Evolutionary conservation across 176 grass and related monocot genomes (phyloP), one percentile per base, ranked within the genome.

Genomic region (Eleusine coracana): DNA sequence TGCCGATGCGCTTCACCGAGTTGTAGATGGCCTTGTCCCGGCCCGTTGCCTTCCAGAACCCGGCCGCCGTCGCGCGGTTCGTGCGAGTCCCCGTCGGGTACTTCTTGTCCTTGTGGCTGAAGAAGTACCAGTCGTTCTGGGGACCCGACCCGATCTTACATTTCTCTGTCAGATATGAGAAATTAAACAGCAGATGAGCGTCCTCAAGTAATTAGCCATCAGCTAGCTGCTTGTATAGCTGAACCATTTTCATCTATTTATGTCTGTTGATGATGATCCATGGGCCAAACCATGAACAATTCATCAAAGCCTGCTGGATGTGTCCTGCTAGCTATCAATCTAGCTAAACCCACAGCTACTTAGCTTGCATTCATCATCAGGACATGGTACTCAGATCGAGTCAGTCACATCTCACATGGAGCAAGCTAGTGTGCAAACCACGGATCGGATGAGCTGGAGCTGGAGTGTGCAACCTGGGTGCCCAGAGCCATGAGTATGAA

Each of bases 61-160:
- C 96, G 3, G 87, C 96, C 2, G 89, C 89, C 7, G 96, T 99
- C 5, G 96, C 96, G 15, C 96, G 83, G 87, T 96, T 99, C 65
- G 96, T 99, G 10, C 96, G 70, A 25, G 93, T 99, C 28, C 96
- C 96, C n/a, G 96, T 99, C 1, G 96, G 96, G 55, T 99, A 99
- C 83, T 99, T 99, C 85, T 99, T 99, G 78, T 99, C 96, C 84
- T 99, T 99, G 85, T 99, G 96, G 80, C 96, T 99, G 76, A 99
- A 99, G 96, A 99, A 99, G 45, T 99, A 99, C 96, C 96, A 99
- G 77, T 99, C 96, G 73, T 92, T 99, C 90, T 99, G 96, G 45
- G 96, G 91, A 6, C 93, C 94, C 0, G 96, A 90, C 0, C 93
- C 96, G 64, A 99, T 96, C 77, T 89, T 96, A 80, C 96, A 99